Evolutionary conservation across 2,329 filamentous ascomycete species (phyloP).

Genomic region (Penicillium sp.): DNA sequence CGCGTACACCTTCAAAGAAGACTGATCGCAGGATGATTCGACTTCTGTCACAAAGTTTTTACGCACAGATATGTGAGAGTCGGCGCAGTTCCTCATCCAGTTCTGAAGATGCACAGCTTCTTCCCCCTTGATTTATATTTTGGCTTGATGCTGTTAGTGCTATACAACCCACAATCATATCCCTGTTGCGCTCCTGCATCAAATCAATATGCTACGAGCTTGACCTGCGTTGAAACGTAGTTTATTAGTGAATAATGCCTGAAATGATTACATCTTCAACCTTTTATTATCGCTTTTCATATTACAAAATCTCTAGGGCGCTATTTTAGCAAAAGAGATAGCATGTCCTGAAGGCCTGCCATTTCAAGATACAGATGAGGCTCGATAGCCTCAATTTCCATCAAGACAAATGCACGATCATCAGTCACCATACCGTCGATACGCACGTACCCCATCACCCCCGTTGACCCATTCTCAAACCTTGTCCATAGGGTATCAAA

Average conservation of each 20-base stretch:
- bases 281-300: too few species aligned
- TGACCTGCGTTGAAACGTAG: too few species aligned
- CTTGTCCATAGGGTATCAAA: not conserved
- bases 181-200: too few species aligned
- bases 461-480: not conserved
- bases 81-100: not conserved
- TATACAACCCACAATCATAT: too few species aligned
- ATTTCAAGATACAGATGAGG: not conserved
- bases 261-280: too few species aligned
- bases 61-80: not conserved
- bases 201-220: too few species aligned
- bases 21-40: conserved; percentile 1
- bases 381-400: not conserved
- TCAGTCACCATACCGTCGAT: not conserved
- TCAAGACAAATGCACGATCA: not conserved
- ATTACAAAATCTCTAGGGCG: too few species aligned
- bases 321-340: not conserved
- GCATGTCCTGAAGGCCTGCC: not conserved
- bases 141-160: not conserved
- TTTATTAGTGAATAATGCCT: too few species aligned
- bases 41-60: not conserved
- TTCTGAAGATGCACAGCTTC: not conserved
- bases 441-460: not conserved
- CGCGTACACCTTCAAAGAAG: conserved; percentile 3
- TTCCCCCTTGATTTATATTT: not conserved